phyloP scores from a whole-genome alignment of 441 rosid genomes.

The Isatis lusitanica region DNA sequence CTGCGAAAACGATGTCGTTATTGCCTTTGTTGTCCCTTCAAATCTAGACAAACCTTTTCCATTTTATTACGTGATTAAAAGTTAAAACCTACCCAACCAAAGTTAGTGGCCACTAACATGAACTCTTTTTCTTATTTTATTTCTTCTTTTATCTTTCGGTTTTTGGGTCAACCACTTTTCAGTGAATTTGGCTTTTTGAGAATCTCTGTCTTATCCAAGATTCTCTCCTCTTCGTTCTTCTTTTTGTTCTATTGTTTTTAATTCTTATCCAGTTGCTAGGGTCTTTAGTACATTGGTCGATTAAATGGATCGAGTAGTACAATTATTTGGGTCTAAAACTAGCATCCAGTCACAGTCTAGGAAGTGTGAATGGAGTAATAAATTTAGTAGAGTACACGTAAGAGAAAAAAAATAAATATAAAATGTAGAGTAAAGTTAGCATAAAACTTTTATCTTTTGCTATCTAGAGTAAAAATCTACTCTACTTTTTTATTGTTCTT shows the following conservation, averaged over 20 bases:
- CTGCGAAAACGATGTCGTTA: conserved; percentile 29
- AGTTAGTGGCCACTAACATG: conserved; percentile 37
- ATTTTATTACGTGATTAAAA: conserved; percentile 6
- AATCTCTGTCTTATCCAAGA: conserved; percentile 40
- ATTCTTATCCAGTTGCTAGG: conserved; percentile 1
- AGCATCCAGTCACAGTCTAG: too few relatives aligned
- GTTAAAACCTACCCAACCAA: conserved; percentile 27
- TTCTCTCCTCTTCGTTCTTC: conserved; percentile 6
- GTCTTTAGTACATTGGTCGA: conserved; percentile 11
- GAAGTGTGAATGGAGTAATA: too few relatives aligned
- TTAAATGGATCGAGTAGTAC: background rate
- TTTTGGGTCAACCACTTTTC: conserved; percentile 29
- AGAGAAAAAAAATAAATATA: too few relatives aligned
- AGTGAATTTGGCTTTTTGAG: conserved; percentile 28
- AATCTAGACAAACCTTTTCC: conserved; percentile 19
- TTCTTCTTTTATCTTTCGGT: conserved; percentile 29
- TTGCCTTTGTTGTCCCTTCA: conserved; percentile 31
- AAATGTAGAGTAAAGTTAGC: too few relatives aligned
- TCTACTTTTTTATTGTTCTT: too few relatives aligned
- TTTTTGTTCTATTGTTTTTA: background rate
- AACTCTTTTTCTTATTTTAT: conserved; percentile 4
- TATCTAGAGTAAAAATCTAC: too few relatives aligned
- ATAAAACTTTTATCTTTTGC: too few relatives aligned
- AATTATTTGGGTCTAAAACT: background rate
- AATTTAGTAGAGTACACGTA: too few relatives aligned